Base-by-base conservation (phyloP, 306 rosid species). In the Acacia crassicarpa region DNA sequence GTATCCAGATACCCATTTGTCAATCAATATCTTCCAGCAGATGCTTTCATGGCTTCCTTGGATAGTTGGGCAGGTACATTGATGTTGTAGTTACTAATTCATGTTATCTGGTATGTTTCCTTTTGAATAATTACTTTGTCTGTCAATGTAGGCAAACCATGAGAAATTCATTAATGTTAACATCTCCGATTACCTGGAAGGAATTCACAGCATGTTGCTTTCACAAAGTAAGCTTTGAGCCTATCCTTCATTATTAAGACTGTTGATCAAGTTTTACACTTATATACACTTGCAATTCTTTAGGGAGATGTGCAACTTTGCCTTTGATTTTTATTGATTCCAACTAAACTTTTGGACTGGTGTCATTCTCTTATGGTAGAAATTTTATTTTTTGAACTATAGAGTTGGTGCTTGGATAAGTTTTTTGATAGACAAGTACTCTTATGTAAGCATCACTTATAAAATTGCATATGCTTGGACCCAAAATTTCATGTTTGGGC, bases 1-100 rank as follows among this genome's bases (percentile, higher is more conserved):
- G 62, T 83, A 84, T 87, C 94, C 98, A 74, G 93, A 90, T 85
- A 91, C 90, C 53, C 71, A 84, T 80, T 58, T 91, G 76, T 91
- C 94, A 61, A 62, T 76, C 78, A 83, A 67, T 82, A 89, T 93
- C 71, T 89, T 89, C 82, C 87, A 86, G 87, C 92, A 91, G 88
- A 95, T 92, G 95, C 81, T 79, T 68, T 81, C 96, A 74, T 93
- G 98, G 97, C 90, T 95, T 73, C 95, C 98, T 74, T 87, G 93
- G 97, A 85, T 92, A 86, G 86, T 78, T 58, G 88, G 91, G 78
- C 93, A 91, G 98, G 99, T 95, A 89, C 38, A 25, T 78, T 67
- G 59, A 48, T 76, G 84, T 78, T 87, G 80, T 11, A 27, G 33
- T 77, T 81, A 80, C 82, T 75, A 75, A 75, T 72, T 81, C 38